phyloP scores from a whole-genome alignment of 2,329 filamentous ascomycete species.

The Endocalyx cinctus region DNA sequence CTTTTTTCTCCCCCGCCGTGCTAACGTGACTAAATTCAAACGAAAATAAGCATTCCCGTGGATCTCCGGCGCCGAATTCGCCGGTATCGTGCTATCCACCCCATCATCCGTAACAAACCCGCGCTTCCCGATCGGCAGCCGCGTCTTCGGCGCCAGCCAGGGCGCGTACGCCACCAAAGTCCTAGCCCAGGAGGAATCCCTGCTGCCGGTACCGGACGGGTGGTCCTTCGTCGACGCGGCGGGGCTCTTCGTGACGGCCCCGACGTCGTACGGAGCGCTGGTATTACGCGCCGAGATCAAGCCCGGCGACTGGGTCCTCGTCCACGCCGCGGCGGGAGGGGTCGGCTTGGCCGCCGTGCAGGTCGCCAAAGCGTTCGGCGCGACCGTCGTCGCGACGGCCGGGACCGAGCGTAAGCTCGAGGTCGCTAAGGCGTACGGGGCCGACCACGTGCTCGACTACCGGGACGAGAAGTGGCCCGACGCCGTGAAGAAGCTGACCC shows the following conservation, averaged over 20 bases:
- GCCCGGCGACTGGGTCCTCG: conserved; percentile 77
- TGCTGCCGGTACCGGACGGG: conserved; percentile 71
- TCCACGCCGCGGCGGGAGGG: conserved; percentile 89
- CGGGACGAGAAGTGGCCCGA: conserved; percentile 57
- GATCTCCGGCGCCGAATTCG: conserved; percentile 83
- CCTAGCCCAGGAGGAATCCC: conserved; percentile 57
- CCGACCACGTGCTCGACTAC: conserved; percentile 81
- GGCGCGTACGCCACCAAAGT: conserved; percentile 81
- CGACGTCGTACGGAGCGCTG: conserved; percentile 81
- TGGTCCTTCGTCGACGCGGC: conserved; percentile 85
- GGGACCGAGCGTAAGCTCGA: conserved; percentile 75
- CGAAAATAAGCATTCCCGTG: conserved; percentile 83
- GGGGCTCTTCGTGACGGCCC: conserved; percentile 86
- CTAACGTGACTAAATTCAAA: too few relatives aligned
- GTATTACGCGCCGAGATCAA: conserved; percentile 74
- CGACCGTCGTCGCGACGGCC: conserved; percentile 89
- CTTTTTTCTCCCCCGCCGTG: conserved; percentile 33
- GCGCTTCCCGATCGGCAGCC: conserved; percentile 71
- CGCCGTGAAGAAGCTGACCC: conserved; percentile 72
- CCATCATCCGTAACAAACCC: conserved; percentile 46
- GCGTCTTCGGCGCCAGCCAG: conserved; percentile 82
- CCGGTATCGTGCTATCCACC: conserved; percentile 67
- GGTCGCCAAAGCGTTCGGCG: conserved; percentile 86
- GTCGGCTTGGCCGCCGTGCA: conserved; percentile 90
- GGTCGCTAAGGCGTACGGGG: conserved; percentile 75